Percentiles rank a stretch among this genome's conserved stretches.
Evolutionary conservation across 176 grass and related monocot genomes (phyloP).

Genomic region (Lolium perenne): DNA sequence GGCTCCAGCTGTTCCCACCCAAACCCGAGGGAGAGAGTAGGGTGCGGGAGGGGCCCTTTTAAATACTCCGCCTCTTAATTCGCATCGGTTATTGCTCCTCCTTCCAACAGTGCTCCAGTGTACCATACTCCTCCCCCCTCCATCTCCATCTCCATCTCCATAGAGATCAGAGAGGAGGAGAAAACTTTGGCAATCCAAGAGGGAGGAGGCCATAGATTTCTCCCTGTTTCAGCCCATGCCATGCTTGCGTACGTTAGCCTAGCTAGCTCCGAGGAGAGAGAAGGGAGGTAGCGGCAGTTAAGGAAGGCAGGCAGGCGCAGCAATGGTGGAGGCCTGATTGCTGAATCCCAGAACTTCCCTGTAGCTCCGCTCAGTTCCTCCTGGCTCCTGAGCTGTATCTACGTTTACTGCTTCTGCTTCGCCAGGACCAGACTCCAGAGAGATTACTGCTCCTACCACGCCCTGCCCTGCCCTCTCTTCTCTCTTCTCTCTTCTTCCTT

Average conservation of each 20-base stretch:
- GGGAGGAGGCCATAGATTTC: not conserved
- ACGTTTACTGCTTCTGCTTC: slow-evolving; percentile 39
- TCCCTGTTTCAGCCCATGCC: not conserved
- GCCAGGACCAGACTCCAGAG: slow-evolving; percentile 35
- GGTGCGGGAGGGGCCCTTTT: slow-evolving; percentile 34
- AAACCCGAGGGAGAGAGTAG: slow-evolving; percentile 36
- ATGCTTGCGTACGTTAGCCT: not conserved
- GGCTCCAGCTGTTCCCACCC: slow-evolving; percentile 71
- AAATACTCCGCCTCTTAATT: slow-evolving; percentile 68
- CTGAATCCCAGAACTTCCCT: slow-evolving; percentile 15
- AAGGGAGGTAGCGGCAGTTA: slow-evolving; percentile 4
- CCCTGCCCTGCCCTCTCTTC: not conserved
- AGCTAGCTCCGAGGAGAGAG: not conserved
- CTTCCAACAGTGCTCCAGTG: not conserved
- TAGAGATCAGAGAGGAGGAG: not conserved
- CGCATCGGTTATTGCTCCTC: slow-evolving; percentile 58
- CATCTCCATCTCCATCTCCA: not conserved
- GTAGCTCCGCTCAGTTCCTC: not conserved
- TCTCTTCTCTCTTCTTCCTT: not conserved
- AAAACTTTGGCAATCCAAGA: not conserved
- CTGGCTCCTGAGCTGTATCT: slow-evolving; percentile 30
- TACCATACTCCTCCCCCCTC: not conserved
- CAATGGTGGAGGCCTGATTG: slow-evolving; percentile 39
- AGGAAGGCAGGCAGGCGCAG: slow-evolving; percentile 23
- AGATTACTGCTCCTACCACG: slow-evolving; percentile 28